A percentile compares a stretch with the other conserved stretches of the same genome.
These are phyloP conservation scores for Allium cepa DNA, from an alignment of 106 monocot species.

Conservation along the genomic window DNA sequence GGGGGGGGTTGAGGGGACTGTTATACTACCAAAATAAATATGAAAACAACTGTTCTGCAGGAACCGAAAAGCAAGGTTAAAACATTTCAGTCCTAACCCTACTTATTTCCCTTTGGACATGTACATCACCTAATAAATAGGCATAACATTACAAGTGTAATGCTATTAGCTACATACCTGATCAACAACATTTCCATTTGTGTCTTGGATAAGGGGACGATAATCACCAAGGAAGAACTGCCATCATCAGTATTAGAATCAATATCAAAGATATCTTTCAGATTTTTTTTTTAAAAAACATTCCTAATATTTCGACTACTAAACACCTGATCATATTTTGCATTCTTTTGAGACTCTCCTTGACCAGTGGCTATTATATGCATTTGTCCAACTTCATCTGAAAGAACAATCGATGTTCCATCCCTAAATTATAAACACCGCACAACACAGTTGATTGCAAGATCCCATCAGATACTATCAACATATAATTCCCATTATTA, in stretches of 20 bases:
- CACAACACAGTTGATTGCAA: no score
- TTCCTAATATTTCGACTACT: background rate
- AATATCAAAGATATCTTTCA: no score
- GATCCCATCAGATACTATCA: no score
- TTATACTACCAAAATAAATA: no score
- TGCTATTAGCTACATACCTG: conserved; percentile 45
- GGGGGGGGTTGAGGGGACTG: no score
- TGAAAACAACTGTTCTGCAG: no score
- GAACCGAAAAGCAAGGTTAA: no score
- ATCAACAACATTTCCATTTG: conserved; percentile 81
- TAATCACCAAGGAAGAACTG: conserved; percentile 99
- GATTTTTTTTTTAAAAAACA: background rate
- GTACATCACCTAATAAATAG: no score
- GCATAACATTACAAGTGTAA: background rate
- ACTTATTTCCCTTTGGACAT: no score
- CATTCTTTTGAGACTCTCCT: conserved; percentile 96
- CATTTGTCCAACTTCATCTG: conserved; percentile 98
- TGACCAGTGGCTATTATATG: conserved; percentile 90
- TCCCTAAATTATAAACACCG: conserved; percentile 49
- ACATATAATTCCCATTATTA: no score
- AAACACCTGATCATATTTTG: conserved; percentile 92
- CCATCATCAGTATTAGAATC: background rate
- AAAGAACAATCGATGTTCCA: conserved; percentile 94
- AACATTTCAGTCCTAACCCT: no score
- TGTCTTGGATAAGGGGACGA: conserved; percentile 92